Evolutionary conservation across 352 stramenopile species (phyloP), one percentile per base, ranked within the genome.

Genomic region (Pythium aquatile): DNA sequence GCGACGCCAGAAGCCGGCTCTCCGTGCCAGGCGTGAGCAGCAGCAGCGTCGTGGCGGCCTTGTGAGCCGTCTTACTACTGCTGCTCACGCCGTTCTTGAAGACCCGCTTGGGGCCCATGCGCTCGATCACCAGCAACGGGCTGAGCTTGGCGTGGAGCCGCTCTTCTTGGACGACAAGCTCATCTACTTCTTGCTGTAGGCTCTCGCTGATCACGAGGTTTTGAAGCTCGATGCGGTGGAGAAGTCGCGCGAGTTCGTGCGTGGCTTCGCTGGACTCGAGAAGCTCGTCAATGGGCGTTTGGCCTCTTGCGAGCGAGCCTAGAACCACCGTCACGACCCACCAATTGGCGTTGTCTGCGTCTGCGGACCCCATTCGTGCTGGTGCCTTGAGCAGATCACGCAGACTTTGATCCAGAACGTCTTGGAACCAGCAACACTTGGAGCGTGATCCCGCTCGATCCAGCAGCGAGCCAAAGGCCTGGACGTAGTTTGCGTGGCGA

Each of bases 401-500:
- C 16, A 83, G 72, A 26, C 49, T 61, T 0, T 66, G 67, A 44
- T 83, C 77, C 20, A 87, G 51, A 24, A 63, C 32, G 4, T 69
- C 55, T 0, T 63, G 39, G 29, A 80, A 81, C 81, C 81, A 87
- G 65, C 76, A 85, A 55, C 69, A 83, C 53, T 79, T 79, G n/a
- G 78, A 83, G 16, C 85, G 66, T 29, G 61, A 74, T 4, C 68
- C 61, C 14, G 68, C 55, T n/a, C 69, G 59, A 16, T 71, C 61
- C n/a, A 87, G 35, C 5, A 87, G 39, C 13, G 60, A 26, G 1
- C 59, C 24, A 14, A 63, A 68, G 1, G 49, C 44, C 13, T 76
- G 75, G 8, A 80, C 70, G 63, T 84, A 90, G 58, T 76, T 68
- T 3, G 72, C 72, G 40, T 90, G 78, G 0, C 61, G 55, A 6